Evolutionary conservation across 1,284 basidiomycete species (phyloP).

Genomic region (Ustilago trichophora): DNA sequence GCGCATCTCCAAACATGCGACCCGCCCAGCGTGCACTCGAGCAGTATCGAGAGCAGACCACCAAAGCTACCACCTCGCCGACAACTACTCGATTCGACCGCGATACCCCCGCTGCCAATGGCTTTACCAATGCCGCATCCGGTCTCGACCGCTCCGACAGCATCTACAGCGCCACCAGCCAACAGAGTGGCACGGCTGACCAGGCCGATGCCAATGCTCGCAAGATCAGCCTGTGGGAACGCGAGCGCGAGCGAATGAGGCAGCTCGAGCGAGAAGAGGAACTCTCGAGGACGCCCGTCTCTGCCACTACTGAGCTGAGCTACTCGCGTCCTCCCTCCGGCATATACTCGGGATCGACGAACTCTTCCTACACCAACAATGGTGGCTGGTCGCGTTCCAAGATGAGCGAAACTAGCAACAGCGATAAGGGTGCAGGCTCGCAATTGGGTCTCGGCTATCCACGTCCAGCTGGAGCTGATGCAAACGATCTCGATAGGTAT

Average conservation of each 20-base stretch:
- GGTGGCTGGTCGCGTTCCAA: conserved; percentile 12
- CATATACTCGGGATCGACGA: conserved; percentile 9
- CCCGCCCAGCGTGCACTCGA: conserved; percentile 45
- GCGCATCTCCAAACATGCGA: conserved; percentile 12
- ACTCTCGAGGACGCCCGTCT: conserved; percentile 11
- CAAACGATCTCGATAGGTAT: conserved; percentile 43
- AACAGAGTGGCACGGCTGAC: conserved; percentile 6
- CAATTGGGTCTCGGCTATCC: conserved; percentile 37
- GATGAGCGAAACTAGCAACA: conserved; percentile 10
- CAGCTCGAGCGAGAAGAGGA: conserved; percentile 48
- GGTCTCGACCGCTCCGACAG: conserved; percentile 14
- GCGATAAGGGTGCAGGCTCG: conserved; percentile 7
- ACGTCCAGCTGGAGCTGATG: conserved; percentile 4
- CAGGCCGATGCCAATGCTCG: conserved; percentile 26
- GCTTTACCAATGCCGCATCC: neutral
- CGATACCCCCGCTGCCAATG: neutral
- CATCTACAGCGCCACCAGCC: conserved; percentile 10
- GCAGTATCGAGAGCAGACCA: conserved; percentile 25
- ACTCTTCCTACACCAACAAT: conserved; percentile 17
- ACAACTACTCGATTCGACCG: conserved; percentile 6
- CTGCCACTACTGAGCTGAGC: conserved; percentile 3
- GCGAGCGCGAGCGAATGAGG: conserved; percentile 48
- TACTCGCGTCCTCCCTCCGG: conserved; percentile 17
- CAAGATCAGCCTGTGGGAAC: conserved; percentile 47
- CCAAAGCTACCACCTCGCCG: conserved; percentile 8